Base-by-base conservation (phyloP, 805 yeast species). In the Spathaspora girioi region DNA sequence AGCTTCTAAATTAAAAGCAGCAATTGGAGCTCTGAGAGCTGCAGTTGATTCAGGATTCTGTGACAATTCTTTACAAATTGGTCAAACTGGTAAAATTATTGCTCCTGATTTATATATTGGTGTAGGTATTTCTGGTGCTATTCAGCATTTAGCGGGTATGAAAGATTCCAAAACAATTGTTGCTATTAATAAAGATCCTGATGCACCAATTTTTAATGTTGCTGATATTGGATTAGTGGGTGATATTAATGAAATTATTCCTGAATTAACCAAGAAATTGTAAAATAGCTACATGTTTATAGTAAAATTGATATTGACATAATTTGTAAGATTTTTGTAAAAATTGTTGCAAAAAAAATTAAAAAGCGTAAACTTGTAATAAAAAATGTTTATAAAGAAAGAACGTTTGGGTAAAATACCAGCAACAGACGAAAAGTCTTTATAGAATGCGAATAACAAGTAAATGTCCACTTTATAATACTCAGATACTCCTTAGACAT, bases 111-210 rank as follows among this genome's bases (percentile, higher is more conserved):
- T 92, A 56, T 94, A 94, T 67, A 71, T 94, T 45, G 98, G 97
- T 2, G 84, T 92, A 42, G 99, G 99, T 56, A 82, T 94, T 52
- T 87, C 96, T 18, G 99, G 99, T 55, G 99, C 99, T 31, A 93
- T 93, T 63, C 99, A 93, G 74, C 99, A 93, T 72, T 76, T 94
- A 63, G 99, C 99, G 1, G 99, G 99, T 57, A 93, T 93, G 97
- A 93, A 92, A 71, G 97, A 93, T 66, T 81, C 97, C 43, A 93
- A 91, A 74, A 83, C 85, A 35, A 90, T 93, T 67, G 97, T 91
- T 31, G 97, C 97, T 40, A 89, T 93, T 54, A 93, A 93, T 73
- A 93, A 89, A 71, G 97, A 92, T 68, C 89, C 87, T 50, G 97
- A 93, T 54, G 91, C 97, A 9, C 96, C 99, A 1, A 90, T 93